These are phyloP conservation scores for Petunia axillaris DNA, from an alignment of 257 asterid genomes.

Conservation along the genomic window DNA sequence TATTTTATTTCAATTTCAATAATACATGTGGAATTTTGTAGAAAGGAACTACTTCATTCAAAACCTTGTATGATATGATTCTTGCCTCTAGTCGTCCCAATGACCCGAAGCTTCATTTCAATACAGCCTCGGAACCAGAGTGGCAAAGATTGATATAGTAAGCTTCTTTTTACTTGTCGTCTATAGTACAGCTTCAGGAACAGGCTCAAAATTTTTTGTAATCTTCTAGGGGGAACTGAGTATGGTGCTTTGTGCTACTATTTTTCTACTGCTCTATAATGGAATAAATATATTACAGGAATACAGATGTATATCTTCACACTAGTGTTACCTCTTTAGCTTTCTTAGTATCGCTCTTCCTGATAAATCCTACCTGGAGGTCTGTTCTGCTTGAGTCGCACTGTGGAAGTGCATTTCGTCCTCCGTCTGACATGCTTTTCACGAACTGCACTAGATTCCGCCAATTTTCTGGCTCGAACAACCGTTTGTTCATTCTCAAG, in stretches of 20 bases:
- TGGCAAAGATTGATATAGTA: not conserved
- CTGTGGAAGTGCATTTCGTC: conserved; percentile 53
- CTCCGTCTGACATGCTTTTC: conserved; percentile 75
- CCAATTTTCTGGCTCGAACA: conserved; percentile 83
- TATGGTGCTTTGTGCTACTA: not conserved
- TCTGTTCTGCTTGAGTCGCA: conserved; percentile 67
- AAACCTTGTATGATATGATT: not conserved
- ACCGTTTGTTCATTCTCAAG: conserved; percentile 75
- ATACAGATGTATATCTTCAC: conserved; percentile 35
- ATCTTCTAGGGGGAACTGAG: not conserved
- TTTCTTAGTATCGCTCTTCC: conserved; percentile 37
- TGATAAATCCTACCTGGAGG: conserved; percentile 63
- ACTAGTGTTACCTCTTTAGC: conserved; percentile 59
- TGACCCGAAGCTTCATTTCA: not conserved
- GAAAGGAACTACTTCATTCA: not conserved
- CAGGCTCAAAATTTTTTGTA: not conserved
- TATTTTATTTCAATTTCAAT: not conserved
- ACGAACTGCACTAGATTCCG: conserved; percentile 70
- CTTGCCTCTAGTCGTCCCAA: not conserved
- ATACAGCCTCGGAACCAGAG: too few relatives aligned
- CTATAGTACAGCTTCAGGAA: not conserved
- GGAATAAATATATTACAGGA: conserved; percentile 22
- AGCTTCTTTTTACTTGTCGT: not conserved
- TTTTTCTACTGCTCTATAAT: not conserved
- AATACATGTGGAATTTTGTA: not conserved